Base-by-base conservation (phyloP, 768 basidiomycete genomes). In the Rubroboletus pulcherrimus region DNA sequence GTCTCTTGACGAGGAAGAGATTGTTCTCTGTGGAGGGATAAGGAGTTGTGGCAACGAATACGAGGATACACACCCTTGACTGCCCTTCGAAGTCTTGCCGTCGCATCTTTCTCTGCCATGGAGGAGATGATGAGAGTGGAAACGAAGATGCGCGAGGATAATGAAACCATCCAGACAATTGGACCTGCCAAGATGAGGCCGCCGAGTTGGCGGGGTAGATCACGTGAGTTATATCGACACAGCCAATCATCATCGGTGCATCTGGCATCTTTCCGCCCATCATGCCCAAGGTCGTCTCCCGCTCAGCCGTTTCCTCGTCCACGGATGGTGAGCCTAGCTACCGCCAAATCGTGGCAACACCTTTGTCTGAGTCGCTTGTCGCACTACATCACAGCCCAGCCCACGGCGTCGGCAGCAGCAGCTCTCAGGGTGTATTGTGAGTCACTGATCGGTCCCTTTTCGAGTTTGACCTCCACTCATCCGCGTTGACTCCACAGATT, bases 211-310 rank as follows among this genome's bases (percentile, higher is more conserved):
- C 43, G 43, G 43, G 55, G 34, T 31, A n/a, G 49, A 50, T 71
- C 71, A 71, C 68, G 65, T 73, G 68, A 57, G 19, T 26, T 51
- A 58, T 59, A 51, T 40, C 26, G 21, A 21, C 21, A 21, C 26
- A 26, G 5, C 26, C 26, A 26, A 5, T 26, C 3, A 4, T 26
- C 26, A 26, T 24, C 24, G 24, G 2, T 24, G n/a, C n/a, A 24
- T 26, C 26, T 5, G 26, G 26, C 26, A 26, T 26, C 26, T 14
- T 34, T 12, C 33, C 38, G 9, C 26, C 5, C 48, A 57, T 61
- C 55, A 96, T 96, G 93, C 93, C 93, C 51, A 95, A 95, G 72
- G 90, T 97, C 59, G 82, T 94, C 66, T 93, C 92, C 4, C 83
- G 91, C 61, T 93, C 90, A 40, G 87, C 90, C 5, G 83, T 93